Percentiles rank a stretch among this genome's conserved stretches.
Conservation (phyloP, 495 filamentous ascomycete species). For the Pyrenula massariospora region DNA sequence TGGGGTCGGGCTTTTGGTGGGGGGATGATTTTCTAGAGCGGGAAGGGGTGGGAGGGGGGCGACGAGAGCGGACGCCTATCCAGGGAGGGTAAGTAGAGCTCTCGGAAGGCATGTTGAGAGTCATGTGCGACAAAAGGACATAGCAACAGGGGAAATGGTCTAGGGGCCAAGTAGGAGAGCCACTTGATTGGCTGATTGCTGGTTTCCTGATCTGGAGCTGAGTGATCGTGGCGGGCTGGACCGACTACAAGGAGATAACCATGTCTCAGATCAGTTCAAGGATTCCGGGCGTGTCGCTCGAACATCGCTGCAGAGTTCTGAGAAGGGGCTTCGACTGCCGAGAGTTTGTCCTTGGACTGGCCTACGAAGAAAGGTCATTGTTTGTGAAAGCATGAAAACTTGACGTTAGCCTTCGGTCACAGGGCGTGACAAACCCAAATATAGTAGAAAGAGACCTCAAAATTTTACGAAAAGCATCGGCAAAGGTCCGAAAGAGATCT, state of each 20-base stretch:
- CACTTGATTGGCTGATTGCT: background rate
- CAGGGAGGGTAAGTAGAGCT: background rate
- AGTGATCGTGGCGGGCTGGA: background rate
- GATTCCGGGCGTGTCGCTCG: background rate
- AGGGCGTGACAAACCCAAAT: too few species aligned
- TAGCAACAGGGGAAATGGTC: too few species aligned
- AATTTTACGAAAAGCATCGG: too few species aligned
- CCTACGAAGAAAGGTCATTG: too few species aligned
- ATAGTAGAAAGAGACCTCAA: too few species aligned
- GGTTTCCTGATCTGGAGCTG: background rate
- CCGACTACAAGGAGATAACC: background rate
- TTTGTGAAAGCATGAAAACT: too few species aligned
- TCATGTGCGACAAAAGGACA: background rate
- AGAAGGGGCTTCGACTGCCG: background rate
- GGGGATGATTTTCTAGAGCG: slow-evolving; percentile 10
- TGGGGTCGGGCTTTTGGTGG: background rate
- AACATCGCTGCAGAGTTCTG: background rate
- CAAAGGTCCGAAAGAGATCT: background rate
- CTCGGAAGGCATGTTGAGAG: background rate
- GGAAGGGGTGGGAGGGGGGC: slow-evolving; percentile 2
- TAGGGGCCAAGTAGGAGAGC: background rate
- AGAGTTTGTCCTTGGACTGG: too few species aligned
- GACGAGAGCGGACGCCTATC: slow-evolving; percentile 10
- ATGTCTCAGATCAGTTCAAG: background rate
- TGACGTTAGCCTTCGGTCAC: too few species aligned